These are phyloP conservation scores for Pleurotus sapidus DNA, from an alignment of 768 basidiomycete genomes.

Conservation along the genomic window DNA sequence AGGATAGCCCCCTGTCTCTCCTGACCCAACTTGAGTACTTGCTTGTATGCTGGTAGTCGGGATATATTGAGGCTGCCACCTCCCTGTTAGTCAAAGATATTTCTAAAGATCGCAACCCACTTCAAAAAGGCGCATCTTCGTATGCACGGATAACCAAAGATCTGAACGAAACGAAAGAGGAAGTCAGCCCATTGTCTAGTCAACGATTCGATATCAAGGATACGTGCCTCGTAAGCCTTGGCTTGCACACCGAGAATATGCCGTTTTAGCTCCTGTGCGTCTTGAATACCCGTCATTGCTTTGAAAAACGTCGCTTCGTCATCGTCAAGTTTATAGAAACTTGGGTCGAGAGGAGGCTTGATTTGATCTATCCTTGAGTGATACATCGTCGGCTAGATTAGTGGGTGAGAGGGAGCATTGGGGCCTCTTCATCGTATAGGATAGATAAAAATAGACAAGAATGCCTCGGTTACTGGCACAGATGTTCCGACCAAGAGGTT, in stretches of 20 bases:
- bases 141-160: conserved; percentile 29
- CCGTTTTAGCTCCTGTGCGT: conserved; percentile 32
- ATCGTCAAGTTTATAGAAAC: conserved; percentile 20
- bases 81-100: neutral
- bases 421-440: no score
- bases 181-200: neutral
- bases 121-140: conserved; percentile 24
- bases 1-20: conserved; percentile 27
- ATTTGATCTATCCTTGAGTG: no score
- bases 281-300: conserved; percentile 30
- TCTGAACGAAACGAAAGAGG: conserved; percentile 13
- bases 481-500: no score
- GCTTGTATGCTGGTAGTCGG: conserved; percentile 28
- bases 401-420: no score
- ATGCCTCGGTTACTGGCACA: no score
- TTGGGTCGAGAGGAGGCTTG: neutral
- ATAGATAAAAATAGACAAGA: no score
- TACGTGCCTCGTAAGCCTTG: conserved; percentile 27
- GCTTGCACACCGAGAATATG: conserved; percentile 35
- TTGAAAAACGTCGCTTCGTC: conserved; percentile 34
- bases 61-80: conserved; percentile 26
- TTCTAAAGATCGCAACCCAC: conserved; percentile 10
- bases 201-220: neutral
- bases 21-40: conserved; percentile 24
- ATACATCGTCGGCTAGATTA: no score